phyloP scores from a whole-genome alignment of 768 basidiomycete genomes.

The Leccinum subtestaceum region DNA sequence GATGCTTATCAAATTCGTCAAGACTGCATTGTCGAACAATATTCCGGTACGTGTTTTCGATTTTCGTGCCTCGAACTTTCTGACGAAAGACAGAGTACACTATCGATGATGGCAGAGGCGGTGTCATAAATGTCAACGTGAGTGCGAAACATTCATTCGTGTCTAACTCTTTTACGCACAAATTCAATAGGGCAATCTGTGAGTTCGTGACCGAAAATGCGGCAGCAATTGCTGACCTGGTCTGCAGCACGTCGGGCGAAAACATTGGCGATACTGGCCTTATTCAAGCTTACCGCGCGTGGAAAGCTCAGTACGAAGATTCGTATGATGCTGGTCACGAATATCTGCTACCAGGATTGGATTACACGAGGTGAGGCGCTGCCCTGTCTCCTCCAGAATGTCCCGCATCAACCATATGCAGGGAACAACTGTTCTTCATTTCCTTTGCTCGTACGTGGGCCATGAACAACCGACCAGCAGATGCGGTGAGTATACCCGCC shows the following conservation, averaged over 20 bases:
- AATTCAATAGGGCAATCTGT: slow-evolving; percentile 67
- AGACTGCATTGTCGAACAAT: slow-evolving; percentile 89
- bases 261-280: slow-evolving; percentile 87
- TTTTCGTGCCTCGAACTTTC: background rate
- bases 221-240: background rate
- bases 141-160: slow-evolving; percentile 16
- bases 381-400: background rate
- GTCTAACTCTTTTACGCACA: background rate
- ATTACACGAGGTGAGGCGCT: slow-evolving; percentile 58
- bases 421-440: slow-evolving; percentile 94
- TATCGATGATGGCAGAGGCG: slow-evolving; percentile 83
- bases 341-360: slow-evolving; percentile 77
- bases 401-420: slow-evolving; percentile 24
- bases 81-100: slow-evolving; percentile 56
- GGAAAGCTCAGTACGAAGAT: slow-evolving; percentile 74
- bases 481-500: background rate
- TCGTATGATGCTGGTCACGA: slow-evolving; percentile 60
- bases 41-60: slow-evolving; percentile 56
- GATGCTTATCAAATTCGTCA: slow-evolving; percentile 79
- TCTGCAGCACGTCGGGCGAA: slow-evolving; percentile 78
- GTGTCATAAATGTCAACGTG: slow-evolving; percentile 82
- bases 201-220: slow-evolving; percentile 22
- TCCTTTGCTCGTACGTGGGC: slow-evolving; percentile 90
- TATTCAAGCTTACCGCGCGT: slow-evolving; percentile 87
- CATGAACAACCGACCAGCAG: slow-evolving; percentile 71